Evolutionary conservation across 1,284 basidiomycete genomes (phyloP).

Genomic region (Sanguinoderma infundibulare): DNA sequence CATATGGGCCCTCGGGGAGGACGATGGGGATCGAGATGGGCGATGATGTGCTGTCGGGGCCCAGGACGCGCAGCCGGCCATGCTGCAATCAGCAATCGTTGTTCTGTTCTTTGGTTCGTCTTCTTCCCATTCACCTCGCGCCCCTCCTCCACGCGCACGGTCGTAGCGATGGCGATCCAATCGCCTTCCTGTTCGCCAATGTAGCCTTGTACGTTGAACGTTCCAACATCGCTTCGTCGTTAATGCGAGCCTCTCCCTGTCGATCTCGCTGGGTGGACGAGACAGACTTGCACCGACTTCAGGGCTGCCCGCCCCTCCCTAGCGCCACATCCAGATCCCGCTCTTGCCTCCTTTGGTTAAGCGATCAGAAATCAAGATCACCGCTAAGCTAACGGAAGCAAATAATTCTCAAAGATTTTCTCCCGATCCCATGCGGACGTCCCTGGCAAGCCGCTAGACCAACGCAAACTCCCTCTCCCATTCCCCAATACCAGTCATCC

Average conservation of each 20-base stretch:
- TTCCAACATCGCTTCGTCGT: background rate
- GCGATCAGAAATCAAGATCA: slow-evolving; percentile 12
- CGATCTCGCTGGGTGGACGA: slow-evolving; percentile 10
- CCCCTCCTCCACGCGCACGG: background rate
- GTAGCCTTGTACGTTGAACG: slow-evolving; percentile 20
- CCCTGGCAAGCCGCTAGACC: background rate
- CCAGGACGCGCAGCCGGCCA: slow-evolving; percentile 15
- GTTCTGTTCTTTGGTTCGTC: slow-evolving; percentile 15
- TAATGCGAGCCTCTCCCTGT: background rate
- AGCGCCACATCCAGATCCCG: background rate
- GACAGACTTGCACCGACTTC: background rate
- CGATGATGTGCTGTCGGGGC: slow-evolving; percentile 7
- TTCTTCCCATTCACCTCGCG: slow-evolving; percentile 8
- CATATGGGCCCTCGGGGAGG: background rate
- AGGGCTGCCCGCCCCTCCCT: background rate
- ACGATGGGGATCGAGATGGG: slow-evolving; percentile 6
- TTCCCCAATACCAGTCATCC: background rate
- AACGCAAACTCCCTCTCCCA: background rate
- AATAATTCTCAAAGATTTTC: slow-evolving; percentile 13
- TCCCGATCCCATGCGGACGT: slow-evolving; percentile 2
- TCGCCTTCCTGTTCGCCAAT: slow-evolving; percentile 3
- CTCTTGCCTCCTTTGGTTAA: background rate
- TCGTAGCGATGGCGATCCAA: slow-evolving; percentile 22
- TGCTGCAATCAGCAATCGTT: slow-evolving; percentile 21
- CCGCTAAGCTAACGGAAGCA: slow-evolving; percentile 16